Conservation (phyloP, 2,329 filamentous ascomycete genomes). For the Geosmithia morbida region DNA sequence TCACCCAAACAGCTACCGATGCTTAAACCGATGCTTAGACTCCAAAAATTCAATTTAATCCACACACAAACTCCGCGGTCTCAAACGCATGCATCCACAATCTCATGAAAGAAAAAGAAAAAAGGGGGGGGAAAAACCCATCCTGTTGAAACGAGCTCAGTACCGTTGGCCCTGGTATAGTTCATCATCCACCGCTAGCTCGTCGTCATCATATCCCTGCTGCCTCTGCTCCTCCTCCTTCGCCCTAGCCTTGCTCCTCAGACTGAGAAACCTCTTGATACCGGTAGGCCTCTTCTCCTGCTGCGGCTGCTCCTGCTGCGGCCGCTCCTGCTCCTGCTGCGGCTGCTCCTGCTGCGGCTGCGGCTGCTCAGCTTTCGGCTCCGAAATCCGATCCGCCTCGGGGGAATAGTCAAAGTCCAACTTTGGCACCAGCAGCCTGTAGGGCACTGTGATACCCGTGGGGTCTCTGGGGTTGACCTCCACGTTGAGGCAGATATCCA, state of each 20-base stretch:
- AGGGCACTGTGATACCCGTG: constrained; percentile 74
- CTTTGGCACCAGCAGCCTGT: constrained; percentile 72
- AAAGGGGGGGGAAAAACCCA: no score
- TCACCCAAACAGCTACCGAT: no score
- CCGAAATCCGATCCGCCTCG: constrained; percentile 19
- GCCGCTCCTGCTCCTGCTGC: constrained; percentile 6
- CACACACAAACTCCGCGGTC: no score
- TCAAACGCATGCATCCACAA: no score
- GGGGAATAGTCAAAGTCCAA: constrained; percentile 45
- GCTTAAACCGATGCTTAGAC: no score
- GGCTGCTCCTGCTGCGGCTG: constrained; percentile 6
- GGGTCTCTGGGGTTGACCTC: constrained; percentile 81
- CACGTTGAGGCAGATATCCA: constrained; percentile 80
- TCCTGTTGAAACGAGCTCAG: not conserved
- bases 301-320: not conserved
- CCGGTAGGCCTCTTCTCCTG: constrained; percentile 13
- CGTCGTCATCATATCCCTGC: not conserved
- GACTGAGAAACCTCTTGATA: constrained; percentile 30
- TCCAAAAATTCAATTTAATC: no score
- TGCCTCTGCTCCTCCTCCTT: not conserved
- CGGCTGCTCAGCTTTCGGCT: constrained; percentile 5
- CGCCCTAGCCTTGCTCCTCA: constrained; percentile 18
- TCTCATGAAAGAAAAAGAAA: no score
- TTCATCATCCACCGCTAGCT: not conserved
- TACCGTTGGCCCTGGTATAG: not conserved